Base-by-base conservation (phyloP, 306 rosid genomes). In the Acacia melanoxylon region DNA sequence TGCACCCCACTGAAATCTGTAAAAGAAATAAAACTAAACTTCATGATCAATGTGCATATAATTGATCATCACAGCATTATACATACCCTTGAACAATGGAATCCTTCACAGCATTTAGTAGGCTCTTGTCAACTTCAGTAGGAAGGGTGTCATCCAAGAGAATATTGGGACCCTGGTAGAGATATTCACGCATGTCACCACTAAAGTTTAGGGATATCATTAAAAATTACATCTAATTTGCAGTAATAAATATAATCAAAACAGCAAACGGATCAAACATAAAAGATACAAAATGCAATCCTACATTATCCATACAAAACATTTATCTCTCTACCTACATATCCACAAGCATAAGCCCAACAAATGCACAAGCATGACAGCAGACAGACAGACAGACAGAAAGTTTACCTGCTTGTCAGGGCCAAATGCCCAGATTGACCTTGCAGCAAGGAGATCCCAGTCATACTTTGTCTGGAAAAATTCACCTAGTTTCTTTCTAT, bases 341-440 rank as follows among this genome's bases (percentile, higher is more conserved):
- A 40, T 79, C 54, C 46, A 66, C 19, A 19, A 58, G 14, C 42
- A 74, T 44, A 29, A 13, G 45, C 61, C 48, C 29, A 20, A 40
- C 11, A 24, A 63, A 76, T 24, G 62, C 54, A 42, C 10, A 44
- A n/a, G 54, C 75, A 70, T 6, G 37, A 9, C 6, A 24, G 22
- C 58, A 16, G 13, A 22, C 25, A 46, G n/a, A 29, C 25, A 75
- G 46, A 56, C 4, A 31, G 61, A 51, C 68, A 67, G 70, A 68
- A 41, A 44, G 6, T 15, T 72, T 88, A 95, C 99, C 97, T 92
- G 99, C 88, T 93, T 93, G 83, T 95, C 98, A 78, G 99, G 99
- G 84, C 99, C 98, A 89, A 95, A 95, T 77, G 99, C 98, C 99
- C 98, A 95, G 79, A 95, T 95, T 74, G 99, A 93, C 63, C 98